Conservation (phyloP, 768 basidiomycete genomes). For the Rhodotorula toruloides region DNA sequence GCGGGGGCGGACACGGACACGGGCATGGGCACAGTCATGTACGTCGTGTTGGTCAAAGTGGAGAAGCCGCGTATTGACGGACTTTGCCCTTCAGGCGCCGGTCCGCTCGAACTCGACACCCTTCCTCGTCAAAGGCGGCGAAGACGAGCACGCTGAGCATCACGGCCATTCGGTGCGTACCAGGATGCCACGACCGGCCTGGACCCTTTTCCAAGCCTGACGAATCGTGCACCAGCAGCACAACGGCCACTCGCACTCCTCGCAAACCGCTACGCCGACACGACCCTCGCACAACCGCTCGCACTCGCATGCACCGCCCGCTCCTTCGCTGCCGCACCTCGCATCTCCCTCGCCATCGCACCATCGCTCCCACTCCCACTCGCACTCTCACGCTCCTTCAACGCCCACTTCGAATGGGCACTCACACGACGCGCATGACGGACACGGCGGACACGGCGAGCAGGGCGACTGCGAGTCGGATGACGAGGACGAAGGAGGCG, state of each 20-base stretch:
- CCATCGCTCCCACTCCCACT: background rate
- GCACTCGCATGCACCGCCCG: background rate
- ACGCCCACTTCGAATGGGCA: background rate
- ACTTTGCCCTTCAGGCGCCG: background rate
- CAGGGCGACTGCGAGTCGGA: slow-evolving; percentile 41
- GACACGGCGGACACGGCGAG: slow-evolving; percentile 25
- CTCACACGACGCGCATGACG: slow-evolving; percentile 45
- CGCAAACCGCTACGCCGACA: too few relatives aligned
- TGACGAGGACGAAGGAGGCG: slow-evolving; percentile 27
- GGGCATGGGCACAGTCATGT: slow-evolving; percentile 12
- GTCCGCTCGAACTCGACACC: slow-evolving; percentile 26
- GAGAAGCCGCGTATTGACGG: too few relatives aligned
- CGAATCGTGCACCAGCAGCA: too few relatives aligned
- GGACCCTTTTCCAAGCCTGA: too few relatives aligned
- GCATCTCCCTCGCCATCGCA: background rate
- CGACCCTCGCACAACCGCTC: background rate
- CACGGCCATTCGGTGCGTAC: slow-evolving; percentile 22
- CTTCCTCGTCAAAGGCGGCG: slow-evolving; percentile 19
- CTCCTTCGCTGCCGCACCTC: too few relatives aligned
- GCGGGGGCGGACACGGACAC: slow-evolving; percentile 38
- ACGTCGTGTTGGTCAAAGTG: background rate
- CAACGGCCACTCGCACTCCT: slow-evolving; percentile 18
- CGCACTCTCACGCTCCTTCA: background rate
- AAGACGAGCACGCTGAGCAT: slow-evolving; percentile 4
- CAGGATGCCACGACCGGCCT: too few relatives aligned